phyloP scores from a whole-genome alignment of 2,329 filamentous ascomycete species.

The Aureobasidium sp. region DNA sequence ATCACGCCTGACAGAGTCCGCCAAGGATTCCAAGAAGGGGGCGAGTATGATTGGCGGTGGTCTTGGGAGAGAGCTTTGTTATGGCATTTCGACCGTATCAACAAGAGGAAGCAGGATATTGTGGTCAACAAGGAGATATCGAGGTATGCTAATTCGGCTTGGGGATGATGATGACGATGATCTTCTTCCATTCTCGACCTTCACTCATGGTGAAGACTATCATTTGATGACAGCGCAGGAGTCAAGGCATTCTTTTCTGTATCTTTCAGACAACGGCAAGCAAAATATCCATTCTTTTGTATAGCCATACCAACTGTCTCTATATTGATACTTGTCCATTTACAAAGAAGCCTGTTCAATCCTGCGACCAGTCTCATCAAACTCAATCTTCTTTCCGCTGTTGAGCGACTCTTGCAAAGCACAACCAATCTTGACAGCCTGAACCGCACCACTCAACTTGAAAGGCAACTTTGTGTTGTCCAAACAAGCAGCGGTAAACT shows the following conservation, averaged over 20 bases:
- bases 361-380: slow-evolving; percentile 45
- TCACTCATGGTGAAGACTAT: neutral
- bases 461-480: slow-evolving; percentile 48
- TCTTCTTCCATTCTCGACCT: neutral
- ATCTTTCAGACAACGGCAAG: neutral
- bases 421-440: slow-evolving; percentile 52
- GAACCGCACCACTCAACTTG: slow-evolving; percentile 48
- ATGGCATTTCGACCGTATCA: neutral
- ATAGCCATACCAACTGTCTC: neutral
- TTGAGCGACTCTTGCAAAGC: slow-evolving; percentile 37
- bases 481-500: slow-evolving; percentile 52
- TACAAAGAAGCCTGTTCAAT: slow-evolving; percentile 25
- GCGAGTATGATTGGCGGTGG: no score
- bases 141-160: no score
- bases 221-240: neutral
- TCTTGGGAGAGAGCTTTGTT: neutral
- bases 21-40: no score
- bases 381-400: slow-evolving; percentile 40
- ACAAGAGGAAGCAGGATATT: no score
- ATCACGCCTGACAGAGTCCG: neutral
- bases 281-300: neutral
- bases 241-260: neutral
- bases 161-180: neutral
- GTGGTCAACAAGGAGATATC: no score
- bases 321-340: neutral